Conservation (phyloP, 305 asterid species). For the Fraxinus paxiana region DNA sequence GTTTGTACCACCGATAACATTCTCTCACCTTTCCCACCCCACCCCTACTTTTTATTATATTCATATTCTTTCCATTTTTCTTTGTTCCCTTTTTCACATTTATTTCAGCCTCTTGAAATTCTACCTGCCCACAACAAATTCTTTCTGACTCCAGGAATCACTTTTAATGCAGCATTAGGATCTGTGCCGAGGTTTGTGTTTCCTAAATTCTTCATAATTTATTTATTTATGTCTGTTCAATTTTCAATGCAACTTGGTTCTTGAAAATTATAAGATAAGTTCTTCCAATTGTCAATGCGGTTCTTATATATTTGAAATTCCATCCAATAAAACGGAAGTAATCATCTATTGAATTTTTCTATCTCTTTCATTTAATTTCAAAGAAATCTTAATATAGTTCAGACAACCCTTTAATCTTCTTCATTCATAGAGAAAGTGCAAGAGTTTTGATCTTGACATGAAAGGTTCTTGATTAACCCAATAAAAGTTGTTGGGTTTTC, state of each 20-base stretch:
- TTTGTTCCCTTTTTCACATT: not conserved
- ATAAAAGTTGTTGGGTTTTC: not conserved
- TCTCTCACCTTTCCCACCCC: slow-evolving; percentile 15
- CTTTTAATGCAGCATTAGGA: not conserved
- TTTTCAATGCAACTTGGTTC: not conserved
- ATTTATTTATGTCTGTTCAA: not conserved
- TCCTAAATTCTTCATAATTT: not conserved
- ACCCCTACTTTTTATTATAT: not conserved
- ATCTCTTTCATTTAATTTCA: not conserved
- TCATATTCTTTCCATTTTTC: not conserved
- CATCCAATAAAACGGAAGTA: not conserved
- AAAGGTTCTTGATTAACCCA: not conserved
- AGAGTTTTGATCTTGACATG: not conserved
- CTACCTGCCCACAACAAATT: slow-evolving; percentile 13
- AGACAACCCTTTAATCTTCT: not conserved
- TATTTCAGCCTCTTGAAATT: slow-evolving; percentile 16
- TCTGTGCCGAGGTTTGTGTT: slow-evolving; percentile 21
- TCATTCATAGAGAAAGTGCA: not conserved
- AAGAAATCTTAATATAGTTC: not conserved
- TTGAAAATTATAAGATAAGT: not conserved
- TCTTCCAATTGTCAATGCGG: not conserved
- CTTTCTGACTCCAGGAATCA: slow-evolving; percentile 13
- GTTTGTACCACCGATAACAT: slow-evolving; percentile 17
- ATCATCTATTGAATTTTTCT: not conserved
- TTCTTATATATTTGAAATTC: no score